Percentiles rank a stretch among this genome's conserved stretches.
phyloP scores from a whole-genome alignment of 1,139 yeast genomes.

The Geotrichum histeridarum region DNA sequence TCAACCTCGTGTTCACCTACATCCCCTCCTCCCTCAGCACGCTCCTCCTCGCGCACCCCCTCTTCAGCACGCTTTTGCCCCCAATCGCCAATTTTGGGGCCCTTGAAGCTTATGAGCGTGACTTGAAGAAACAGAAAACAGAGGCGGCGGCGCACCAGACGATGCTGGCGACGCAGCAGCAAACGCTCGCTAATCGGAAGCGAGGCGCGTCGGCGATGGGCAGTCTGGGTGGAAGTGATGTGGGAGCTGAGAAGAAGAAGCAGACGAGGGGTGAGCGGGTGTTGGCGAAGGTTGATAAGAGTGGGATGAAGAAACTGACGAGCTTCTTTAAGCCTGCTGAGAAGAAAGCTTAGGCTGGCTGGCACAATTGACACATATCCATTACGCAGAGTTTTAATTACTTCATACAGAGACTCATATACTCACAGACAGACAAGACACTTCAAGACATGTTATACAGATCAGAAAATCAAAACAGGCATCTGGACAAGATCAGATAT shows the following conservation, averaged over 20 bases:
- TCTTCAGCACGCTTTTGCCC: too few species aligned
- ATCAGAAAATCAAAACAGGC: too few species aligned
- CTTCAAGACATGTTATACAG: too few species aligned
- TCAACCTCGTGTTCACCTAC: slow-evolving; percentile 32
- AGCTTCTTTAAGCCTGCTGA: slow-evolving; percentile 15
- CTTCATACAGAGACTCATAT: too few species aligned
- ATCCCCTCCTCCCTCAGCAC: slow-evolving; percentile 26
- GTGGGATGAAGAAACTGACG: slow-evolving; percentile 9
- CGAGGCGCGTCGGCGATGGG: slow-evolving; percentile 4
- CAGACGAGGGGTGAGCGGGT: slow-evolving; percentile 11
- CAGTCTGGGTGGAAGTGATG: not conserved
- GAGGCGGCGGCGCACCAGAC: slow-evolving; percentile 23
- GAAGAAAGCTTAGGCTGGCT: too few species aligned
- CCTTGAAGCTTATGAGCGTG: slow-evolving; percentile 24
- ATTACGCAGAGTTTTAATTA: too few species aligned
- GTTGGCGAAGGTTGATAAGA: slow-evolving; percentile 15
- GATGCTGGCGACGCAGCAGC: slow-evolving; percentile 15
- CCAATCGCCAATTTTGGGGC: slow-evolving; percentile 25
- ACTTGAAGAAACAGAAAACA: slow-evolving; percentile 22
- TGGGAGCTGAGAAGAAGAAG: not conserved
- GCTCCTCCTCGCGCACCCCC: slow-evolving; percentile 19
- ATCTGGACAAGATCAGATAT: too few species aligned
- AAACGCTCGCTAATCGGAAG: not conserved
- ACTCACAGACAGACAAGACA: too few species aligned
- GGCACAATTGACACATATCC: too few species aligned